phyloP scores from a whole-genome alignment of 805 yeast genomes.

The Saccharomycopsis babjevae region DNA sequence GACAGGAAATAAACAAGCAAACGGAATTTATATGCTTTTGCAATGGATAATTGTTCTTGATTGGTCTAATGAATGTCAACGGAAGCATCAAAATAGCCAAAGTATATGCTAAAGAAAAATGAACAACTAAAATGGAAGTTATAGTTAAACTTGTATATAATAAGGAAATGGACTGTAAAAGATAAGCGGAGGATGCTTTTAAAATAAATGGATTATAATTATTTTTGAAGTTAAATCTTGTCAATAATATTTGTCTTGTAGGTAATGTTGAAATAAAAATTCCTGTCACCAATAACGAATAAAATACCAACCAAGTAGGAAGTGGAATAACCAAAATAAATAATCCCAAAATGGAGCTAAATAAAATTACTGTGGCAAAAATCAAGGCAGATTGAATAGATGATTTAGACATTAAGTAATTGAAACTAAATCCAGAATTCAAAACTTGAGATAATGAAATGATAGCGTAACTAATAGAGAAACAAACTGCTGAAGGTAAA shows the following conservation, averaged over 20 bases:
- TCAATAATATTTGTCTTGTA: conserved; percentile 14
- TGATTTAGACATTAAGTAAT: conserved; percentile 22
- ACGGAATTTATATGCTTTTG: conserved; percentile 20
- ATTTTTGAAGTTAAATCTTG: conserved; percentile 3
- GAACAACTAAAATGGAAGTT: conserved; percentile 66
- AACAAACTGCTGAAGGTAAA: conserved; percentile 70
- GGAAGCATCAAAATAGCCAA: conserved; percentile 72
- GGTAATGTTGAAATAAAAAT: conserved; percentile 38
- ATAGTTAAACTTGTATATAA: conserved; percentile 58
- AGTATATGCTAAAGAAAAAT: conserved; percentile 69
- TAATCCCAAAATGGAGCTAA: conserved; percentile 22
- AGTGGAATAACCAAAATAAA: conserved; percentile 21
- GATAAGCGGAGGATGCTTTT: conserved; percentile 11
- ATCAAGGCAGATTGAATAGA: conserved; percentile 25
- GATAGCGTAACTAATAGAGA: conserved; percentile 59
- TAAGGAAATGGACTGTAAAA: conserved; percentile 37
- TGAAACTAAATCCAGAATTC: conserved; percentile 29
- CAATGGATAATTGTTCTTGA: conserved; percentile 5
- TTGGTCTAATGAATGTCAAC: conserved; percentile 42
- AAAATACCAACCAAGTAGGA: conserved; percentile 39
- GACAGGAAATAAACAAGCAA: conserved; percentile 25
- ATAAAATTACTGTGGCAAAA: conserved; percentile 22
- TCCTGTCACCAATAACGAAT: conserved; percentile 61
- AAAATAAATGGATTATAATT: conserved; percentile 14
- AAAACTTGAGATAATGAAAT: conserved; percentile 52